Evolutionary conservation across 2,329 filamentous ascomycete species (phyloP).

Genomic region (Ilyonectria sp.): DNA sequence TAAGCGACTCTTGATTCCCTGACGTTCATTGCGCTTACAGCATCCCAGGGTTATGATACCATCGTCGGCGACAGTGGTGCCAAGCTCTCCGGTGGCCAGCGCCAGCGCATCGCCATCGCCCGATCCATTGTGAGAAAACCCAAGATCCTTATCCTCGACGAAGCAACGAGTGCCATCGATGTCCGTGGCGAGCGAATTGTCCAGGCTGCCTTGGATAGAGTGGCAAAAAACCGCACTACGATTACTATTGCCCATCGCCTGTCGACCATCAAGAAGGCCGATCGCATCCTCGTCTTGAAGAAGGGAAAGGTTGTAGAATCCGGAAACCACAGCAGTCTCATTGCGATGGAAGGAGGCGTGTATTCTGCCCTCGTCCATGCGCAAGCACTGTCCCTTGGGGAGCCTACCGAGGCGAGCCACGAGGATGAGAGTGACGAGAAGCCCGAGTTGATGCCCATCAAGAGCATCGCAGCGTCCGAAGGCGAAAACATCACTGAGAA

Average conservation of each 20-base stretch:
- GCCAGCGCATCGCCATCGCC: conserved; percentile 86
- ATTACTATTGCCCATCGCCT: conserved; percentile 83
- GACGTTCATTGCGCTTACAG: conserved; percentile 27
- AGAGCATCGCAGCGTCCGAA: conserved; percentile 61
- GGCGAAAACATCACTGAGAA: conserved; percentile 41
- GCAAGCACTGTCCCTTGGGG: conserved; percentile 71
- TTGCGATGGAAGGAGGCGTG: conserved; percentile 71
- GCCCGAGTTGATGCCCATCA: conserved; percentile 59
- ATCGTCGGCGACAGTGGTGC: conserved; percentile 83
- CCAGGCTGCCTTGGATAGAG: conserved; percentile 74
- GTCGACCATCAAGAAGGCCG: conserved; percentile 82
- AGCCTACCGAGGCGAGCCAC: conserved; percentile 55
- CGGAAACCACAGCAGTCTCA: conserved; percentile 81
- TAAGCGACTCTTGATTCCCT: conserved; percentile 46
- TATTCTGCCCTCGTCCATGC: conserved; percentile 79
- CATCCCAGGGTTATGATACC: conserved; percentile 76
- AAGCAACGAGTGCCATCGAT: conserved; percentile 79
- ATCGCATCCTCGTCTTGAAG: conserved; percentile 83
- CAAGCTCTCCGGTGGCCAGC: conserved; percentile 86
- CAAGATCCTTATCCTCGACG: conserved; percentile 81
- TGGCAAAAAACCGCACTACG: conserved; percentile 76
- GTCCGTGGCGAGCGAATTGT: conserved; percentile 72
- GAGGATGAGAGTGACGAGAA: conserved; percentile 61
- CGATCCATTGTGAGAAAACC: conserved; percentile 81
- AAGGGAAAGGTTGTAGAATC: conserved; percentile 80